Evolutionary conservation across 2,329 filamentous ascomycete genomes (phyloP), one percentile per base, ranked within the genome.

Genomic region (Apiospora saccharicola): DNA sequence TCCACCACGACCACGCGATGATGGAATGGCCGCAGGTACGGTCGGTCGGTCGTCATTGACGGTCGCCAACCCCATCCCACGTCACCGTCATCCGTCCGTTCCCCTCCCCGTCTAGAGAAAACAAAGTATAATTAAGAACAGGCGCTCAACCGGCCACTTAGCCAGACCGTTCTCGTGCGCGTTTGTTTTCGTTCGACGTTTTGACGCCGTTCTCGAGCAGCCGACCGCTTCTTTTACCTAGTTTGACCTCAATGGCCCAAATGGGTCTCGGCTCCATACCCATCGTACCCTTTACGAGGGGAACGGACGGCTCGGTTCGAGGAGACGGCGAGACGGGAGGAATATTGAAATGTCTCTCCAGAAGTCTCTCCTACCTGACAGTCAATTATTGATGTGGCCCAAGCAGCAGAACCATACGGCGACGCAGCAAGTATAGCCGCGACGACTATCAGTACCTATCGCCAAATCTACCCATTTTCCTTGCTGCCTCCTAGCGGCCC

Each of bases 391-490:
- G 57, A 61, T 41, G 57, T 64, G 57, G 57, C 37, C 57, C 57
- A 41, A 14, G 30, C 19, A 13, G 34, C 57, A 64, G 57, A 64
- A n/a, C 44, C 44, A 47, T 16, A 47, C 44, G 19, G 6, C 19
- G 10, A 24, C 47, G 19, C n/a, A 51, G 57, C 19, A 64, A 41
- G 34, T 41, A n/a, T 64, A 64, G 57, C 34, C 57, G 57, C 57
- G 57, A 41, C 57, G 57, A 41, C 22, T 13, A 41, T n/a, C 30
- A 41, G 10, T 26, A 41, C 24, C 30, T 26, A 41, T 41, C 30
- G 34, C 57, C 57, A 64, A 64, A 34, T n/a, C 57, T 64, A n/a
- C 13, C 57, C 57, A 64, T 64, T 64, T 61, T 41, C 57, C 57
- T 13, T 64, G 57, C 34, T 41, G 57, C 34, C 34, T 5, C n/a